Conservation (phyloP, 2,329 filamentous ascomycete species). For the Aspergillus novoparasiticus region DNA sequence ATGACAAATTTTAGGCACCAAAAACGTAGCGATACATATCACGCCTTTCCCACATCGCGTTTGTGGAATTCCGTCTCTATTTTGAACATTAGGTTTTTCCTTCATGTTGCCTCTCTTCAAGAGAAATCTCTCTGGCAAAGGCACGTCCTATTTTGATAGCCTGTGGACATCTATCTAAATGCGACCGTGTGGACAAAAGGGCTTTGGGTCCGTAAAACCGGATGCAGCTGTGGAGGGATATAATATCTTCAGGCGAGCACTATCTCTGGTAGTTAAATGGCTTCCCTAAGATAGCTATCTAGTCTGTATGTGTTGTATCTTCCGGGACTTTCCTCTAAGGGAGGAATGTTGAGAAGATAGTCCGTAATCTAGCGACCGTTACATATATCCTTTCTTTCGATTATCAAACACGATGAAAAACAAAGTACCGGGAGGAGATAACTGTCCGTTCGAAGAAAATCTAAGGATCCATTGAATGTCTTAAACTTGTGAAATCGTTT, state of each 20-base stretch:
- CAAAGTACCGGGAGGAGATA: not conserved
- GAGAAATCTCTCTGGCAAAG: too few species aligned
- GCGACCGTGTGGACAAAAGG: not conserved
- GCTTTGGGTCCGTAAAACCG: not conserved
- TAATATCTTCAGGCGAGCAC: not conserved
- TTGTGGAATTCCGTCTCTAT: not conserved
- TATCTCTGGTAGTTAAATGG: not conserved
- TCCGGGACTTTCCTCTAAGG: not conserved
- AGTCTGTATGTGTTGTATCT: not conserved
- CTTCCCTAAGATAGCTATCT: not conserved
- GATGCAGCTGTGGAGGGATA: not conserved
- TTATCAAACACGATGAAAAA: not conserved
- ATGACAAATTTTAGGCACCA: not conserved
- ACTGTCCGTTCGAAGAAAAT: too few species aligned
- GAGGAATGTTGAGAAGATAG: not conserved
- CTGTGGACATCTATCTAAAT: not conserved
- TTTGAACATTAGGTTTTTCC: not conserved
- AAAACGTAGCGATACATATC: not conserved
- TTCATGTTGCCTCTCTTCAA: rapidly evolving
- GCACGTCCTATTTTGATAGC: not conserved
- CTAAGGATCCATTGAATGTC: not conserved
- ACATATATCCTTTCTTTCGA: not conserved
- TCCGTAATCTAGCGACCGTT: not conserved
- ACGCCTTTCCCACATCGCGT: not conserved
- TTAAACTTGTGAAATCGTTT: not conserved